Base-by-base conservation (phyloP, 2,329 filamentous ascomycete species). In the Colletotrichum tanaceti region DNA sequence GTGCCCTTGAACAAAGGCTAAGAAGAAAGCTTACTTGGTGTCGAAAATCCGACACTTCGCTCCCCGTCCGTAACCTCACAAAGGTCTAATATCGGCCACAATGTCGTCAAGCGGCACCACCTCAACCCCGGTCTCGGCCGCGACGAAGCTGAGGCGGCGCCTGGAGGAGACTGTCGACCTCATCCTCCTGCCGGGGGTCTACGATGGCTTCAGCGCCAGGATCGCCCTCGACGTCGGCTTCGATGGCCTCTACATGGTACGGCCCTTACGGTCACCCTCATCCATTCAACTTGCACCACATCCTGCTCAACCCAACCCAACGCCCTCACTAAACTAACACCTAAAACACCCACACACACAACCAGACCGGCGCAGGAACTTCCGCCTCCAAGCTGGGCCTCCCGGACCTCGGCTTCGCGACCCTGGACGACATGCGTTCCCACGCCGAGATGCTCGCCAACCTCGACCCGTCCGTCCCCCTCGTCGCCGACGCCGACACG, bases 371-470 rank as follows among this genome's bases (percentile, higher is more conserved):
- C 18, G 88, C 89, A 28, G 88, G 89, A 47, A 90, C 87, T 1
- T 83, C 83, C 18, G 86, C 87, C 67, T 90, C 89, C 0, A 80
- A 83, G 35, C 84, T 91, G 0, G 89, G 89, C 38, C 84, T 85
- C 79, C 84, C 89, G 2, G 89, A 91, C 73, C 84, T 91, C 4
- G 89, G 88, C 49, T 79, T 91, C 14, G 85, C 87, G 2, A 87
- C 87, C 0, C 80, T 89, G 39, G 84, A 86, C 73, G 89, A 91
- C 77, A 91, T 91, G 88, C 80, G 82, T 43, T 79, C 80, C 52
- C 87, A 90, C 74, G 89, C 88, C n/a, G 81, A 83, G 59, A 90
- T 90, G 87, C 88, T 91, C 65, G 87, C 89, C 64, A 84, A 83
- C 49, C 80, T 91, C 38, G 82, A 89, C 71, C 83, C 85, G 0